Evolutionary conservation across 805 yeast species (phyloP).

Genomic region (Spathaspora sp.): DNA sequence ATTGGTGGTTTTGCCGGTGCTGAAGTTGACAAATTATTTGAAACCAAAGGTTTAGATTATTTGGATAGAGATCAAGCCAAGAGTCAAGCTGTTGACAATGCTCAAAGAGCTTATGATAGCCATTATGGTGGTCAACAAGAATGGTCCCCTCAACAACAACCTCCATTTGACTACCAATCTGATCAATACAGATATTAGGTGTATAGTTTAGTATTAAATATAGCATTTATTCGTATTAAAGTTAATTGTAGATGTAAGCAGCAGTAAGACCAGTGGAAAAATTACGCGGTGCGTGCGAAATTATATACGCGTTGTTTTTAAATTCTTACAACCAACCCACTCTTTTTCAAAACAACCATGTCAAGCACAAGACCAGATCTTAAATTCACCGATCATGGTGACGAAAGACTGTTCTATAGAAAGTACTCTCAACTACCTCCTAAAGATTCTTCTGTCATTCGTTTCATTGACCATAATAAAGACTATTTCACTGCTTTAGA

Average conservation of each 20-base stretch:
- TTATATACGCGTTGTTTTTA: background rate
- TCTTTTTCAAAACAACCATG: constrained; percentile 5
- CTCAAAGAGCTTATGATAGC: constrained; percentile 19
- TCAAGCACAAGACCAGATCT: constrained; percentile 17
- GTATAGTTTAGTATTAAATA: background rate
- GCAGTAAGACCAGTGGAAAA: background rate
- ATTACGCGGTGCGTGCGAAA: background rate
- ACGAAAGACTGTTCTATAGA: constrained; percentile 39
- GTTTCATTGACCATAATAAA: constrained; percentile 73
- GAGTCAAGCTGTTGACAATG: constrained; percentile 20
- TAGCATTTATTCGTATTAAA: background rate
- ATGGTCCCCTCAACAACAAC: constrained; percentile 24
- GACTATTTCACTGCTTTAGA: constrained; percentile 76
- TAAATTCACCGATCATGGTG: constrained; percentile 37
- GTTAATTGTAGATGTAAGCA: too few relatives aligned
- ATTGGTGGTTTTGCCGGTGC: constrained; percentile 28
- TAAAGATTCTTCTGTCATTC: constrained; percentile 45
- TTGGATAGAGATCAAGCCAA: constrained; percentile 24
- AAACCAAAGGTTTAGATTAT: constrained; percentile 30
- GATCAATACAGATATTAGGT: constrained; percentile 18
- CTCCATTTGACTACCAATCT: constrained; percentile 24
- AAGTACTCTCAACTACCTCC: constrained; percentile 48
- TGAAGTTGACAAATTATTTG: constrained; percentile 31
- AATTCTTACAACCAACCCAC: background rate
- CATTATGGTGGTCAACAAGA: constrained; percentile 23